Conservation (phyloP, 345 rosid genomes). For the Gossypium rotundifolium region DNA sequence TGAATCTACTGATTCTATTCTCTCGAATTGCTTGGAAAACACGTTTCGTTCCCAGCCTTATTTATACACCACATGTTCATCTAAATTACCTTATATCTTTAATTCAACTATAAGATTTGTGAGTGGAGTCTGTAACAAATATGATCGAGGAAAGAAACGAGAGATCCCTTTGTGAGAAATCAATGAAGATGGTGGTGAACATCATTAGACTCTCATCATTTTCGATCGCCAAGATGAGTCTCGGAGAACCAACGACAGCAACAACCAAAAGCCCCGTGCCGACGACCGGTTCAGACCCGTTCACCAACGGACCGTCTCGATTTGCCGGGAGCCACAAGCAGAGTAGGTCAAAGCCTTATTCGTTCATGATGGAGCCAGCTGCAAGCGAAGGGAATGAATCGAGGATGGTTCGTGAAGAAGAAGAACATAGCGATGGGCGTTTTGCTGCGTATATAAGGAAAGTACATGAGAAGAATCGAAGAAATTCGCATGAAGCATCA, state of each 20-base stretch:
- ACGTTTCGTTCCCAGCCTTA: conserved; percentile 10
- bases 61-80: not conserved
- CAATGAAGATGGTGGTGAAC: conserved; percentile 43
- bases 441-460: conserved; percentile 36
- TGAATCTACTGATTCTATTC: not conserved
- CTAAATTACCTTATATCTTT: not conserved
- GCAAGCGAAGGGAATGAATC: conserved; percentile 15
- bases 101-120: not conserved
- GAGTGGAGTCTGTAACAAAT: not conserved
- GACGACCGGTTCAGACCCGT: conserved; percentile 6
- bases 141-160: conserved; percentile 32
- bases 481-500: conserved; percentile 5
- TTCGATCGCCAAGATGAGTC: conserved; percentile 43
- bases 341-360: conserved; percentile 23
- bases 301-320: conserved; percentile 10
- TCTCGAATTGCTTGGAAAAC: conserved; percentile 12
- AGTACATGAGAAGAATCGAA: conserved; percentile 41
- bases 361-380: conserved; percentile 35
- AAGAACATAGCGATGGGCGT: conserved; percentile 20
- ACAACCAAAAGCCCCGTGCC: conserved; percentile 11
- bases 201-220: conserved; percentile 45
- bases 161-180: conserved; percentile 39
- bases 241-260: conserved; percentile 32
- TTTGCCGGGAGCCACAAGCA: not conserved
- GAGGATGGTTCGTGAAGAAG: conserved; percentile 7